phyloP scores from a whole-genome alignment of 495 filamentous ascomycete species.

The Penicillium nucicola region DNA sequence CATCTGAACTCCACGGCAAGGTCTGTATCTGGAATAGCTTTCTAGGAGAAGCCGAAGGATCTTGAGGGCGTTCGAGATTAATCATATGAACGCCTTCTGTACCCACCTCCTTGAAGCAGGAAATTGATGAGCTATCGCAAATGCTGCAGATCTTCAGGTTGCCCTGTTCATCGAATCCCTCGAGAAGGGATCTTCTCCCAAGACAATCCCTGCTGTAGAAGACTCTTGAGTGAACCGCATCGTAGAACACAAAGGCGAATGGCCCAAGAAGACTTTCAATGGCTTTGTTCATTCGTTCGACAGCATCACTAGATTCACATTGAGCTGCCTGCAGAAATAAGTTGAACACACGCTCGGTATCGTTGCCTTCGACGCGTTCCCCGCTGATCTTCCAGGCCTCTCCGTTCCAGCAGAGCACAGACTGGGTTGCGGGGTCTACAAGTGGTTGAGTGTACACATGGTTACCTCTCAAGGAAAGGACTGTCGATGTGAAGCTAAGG shows the following conservation, averaged over 20 bases:
- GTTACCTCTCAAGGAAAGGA: constrained; percentile 79
- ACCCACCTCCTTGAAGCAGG: constrained; percentile 73
- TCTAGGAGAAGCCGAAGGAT: not conserved
- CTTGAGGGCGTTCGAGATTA: constrained; percentile 42
- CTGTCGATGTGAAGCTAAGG: constrained; percentile 74
- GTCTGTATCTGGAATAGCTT: constrained; percentile 29
- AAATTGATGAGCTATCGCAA: constrained; percentile 49
- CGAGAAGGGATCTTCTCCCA: constrained; percentile 78
- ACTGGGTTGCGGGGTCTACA: constrained; percentile 53
- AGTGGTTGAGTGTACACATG: constrained; percentile 73
- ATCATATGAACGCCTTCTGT: constrained; percentile 72
- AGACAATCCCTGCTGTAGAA: constrained; percentile 85
- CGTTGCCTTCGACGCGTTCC: constrained; percentile 60
- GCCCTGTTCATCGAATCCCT: constrained; percentile 38
- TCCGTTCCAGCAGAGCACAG: constrained; percentile 95
- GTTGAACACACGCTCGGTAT: constrained; percentile 70
- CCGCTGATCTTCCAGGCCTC: constrained; percentile 82
- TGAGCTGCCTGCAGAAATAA: constrained; percentile 52
- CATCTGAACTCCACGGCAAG: constrained; percentile 26
- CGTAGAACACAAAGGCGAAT: constrained; percentile 88
- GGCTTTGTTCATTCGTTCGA: constrained; percentile 44
- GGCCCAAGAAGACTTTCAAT: constrained; percentile 73
- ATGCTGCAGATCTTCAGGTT: constrained; percentile 73
- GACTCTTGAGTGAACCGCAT: constrained; percentile 54
- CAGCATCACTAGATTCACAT: constrained; percentile 12